Evolutionary conservation across 116 monocot species (phyloP), one percentile per base, ranked within the genome.

Genomic region (Cymodocea nodosa): DNA sequence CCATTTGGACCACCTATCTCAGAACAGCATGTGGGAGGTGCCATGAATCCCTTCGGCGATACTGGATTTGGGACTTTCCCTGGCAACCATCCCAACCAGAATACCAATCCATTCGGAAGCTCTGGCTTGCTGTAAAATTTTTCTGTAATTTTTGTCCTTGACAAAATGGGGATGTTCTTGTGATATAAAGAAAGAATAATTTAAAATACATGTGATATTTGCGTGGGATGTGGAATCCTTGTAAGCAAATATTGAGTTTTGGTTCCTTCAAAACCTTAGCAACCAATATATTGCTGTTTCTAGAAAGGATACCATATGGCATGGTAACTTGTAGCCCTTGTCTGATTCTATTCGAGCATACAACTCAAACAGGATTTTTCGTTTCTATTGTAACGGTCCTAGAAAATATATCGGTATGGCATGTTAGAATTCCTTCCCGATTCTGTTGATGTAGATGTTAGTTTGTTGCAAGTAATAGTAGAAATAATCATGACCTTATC

Each of bases 11-110:
- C 70, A 52, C 77, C 87, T 35, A 24, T 68, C 20, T 55, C 57
- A n/a, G 84, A 80, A 39, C 80, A 82, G 34, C 80, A 70, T 6
- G 56, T 77, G 11, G 75, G 71, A 19, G 48, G 65, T 20, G 68
- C 81, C 0, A 13, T 82, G 14, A 95, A 95, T 62, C 94, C 94
- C 8, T 95, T 95, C 59, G 80, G 68, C 11, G 87, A 90, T 5
- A 55, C 79, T 3, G 83, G 80, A 3, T 90, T 85, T 55, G 83
- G 89, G 35, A 35, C 65, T 15, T 85, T 89, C 71, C 75, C 87
- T 40, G 73, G 60, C 6, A 75, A 75, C 62, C 74, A 59, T 55
- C 70, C 68, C 15, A 84, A 74, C 6, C 82, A 79, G 20, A 87
- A 87, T 44, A 79, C 17, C 39, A 95, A 95, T 71, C 90, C 94